Evolutionary conservation across 192 early-diverging fungal species (phyloP).

Genomic region (Coemansia sp.): DNA sequence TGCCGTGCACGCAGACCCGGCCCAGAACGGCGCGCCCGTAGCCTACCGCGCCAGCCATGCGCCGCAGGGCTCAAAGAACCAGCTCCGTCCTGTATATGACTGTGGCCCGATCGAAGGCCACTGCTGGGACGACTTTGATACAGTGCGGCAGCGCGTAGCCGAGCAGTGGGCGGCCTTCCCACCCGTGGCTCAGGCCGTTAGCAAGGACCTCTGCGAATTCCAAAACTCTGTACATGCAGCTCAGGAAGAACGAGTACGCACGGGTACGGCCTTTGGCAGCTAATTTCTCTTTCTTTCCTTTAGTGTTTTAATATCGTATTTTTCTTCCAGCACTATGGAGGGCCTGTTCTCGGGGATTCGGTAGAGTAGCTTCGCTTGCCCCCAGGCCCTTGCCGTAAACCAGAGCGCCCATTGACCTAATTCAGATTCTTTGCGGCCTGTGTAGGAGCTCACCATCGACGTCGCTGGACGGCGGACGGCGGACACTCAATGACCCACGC

Average conservation of each 20-base stretch:
- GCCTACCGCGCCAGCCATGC: constrained; percentile 10
- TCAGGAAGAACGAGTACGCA: constrained; percentile 3
- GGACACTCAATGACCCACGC: constrained; percentile 18
- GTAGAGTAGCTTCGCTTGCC: no score
- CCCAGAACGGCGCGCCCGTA: constrained; percentile 31
- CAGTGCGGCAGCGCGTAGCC: constrained; percentile 51
- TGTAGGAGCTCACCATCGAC: neutral
- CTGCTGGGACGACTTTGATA: constrained; percentile 58
- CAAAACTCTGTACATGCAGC: constrained; percentile 15
- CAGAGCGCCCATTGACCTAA: neutral
- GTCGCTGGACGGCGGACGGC: neutral
- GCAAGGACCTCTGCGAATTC: constrained; percentile 17
- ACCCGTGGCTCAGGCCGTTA: constrained; percentile 25
- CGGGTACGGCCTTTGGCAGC: constrained; percentile 19
- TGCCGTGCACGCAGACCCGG: constrained; percentile 20
- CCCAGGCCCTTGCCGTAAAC: no score
- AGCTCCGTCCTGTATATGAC: constrained; percentile 61
- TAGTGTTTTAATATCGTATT: neutral
- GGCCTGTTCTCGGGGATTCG: constrained; percentile 32
- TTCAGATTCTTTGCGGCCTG: neutral
- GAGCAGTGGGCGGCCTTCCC: constrained; percentile 57
- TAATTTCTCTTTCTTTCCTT: neutral
- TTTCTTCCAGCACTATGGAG: constrained; percentile 1
- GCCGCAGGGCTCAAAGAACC: constrained; percentile 29
- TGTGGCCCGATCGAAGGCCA: constrained; percentile 33